Percentiles rank a stretch among this genome's conserved stretches.
Conservation (phyloP, 202 grass and related monocot genomes). For the Cymbopogon flexuosus region DNA sequence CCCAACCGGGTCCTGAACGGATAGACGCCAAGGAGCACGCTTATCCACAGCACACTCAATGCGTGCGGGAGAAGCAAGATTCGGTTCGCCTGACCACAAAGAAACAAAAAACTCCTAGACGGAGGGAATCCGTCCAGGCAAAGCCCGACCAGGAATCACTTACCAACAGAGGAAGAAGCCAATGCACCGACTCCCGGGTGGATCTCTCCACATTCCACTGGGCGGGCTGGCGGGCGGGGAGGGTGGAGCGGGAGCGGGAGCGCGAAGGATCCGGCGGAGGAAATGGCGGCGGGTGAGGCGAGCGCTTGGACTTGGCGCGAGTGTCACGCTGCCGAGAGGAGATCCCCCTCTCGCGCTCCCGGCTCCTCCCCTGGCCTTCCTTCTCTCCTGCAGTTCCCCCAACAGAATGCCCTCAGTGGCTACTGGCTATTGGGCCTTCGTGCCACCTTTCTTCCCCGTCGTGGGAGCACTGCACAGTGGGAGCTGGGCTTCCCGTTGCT, state of each 20-base stretch:
- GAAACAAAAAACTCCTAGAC: not conserved
- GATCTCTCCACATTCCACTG: slow-evolving; percentile 4
- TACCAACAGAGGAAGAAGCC: not conserved
- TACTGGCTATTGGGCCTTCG: not conserved
- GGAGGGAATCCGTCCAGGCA: not conserved
- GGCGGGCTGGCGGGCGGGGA: not conserved
- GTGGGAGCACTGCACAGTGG: not conserved
- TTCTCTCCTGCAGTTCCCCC: not conserved
- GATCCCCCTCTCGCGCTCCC: not conserved
- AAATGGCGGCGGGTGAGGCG: not conserved
- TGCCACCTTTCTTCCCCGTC: not conserved
- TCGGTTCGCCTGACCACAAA: not conserved
- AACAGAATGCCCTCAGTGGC: not conserved
- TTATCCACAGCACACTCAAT: not conserved
- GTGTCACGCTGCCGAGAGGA: not conserved
- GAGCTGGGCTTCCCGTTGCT: not conserved
- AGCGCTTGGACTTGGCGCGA: not conserved
- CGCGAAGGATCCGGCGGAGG: not conserved
- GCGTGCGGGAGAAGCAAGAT: not conserved
- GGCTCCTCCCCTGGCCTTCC: not conserved
- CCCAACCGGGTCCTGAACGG: not conserved
- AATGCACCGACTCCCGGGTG: not conserved
- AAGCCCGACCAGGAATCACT: not conserved
- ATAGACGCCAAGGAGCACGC: not conserved
- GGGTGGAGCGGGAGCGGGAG: not conserved